These are phyloP conservation scores for Scheffersomyces cryptocercus DNA, from an alignment of 1,139 yeast species.

Conservation along the genomic window DNA sequence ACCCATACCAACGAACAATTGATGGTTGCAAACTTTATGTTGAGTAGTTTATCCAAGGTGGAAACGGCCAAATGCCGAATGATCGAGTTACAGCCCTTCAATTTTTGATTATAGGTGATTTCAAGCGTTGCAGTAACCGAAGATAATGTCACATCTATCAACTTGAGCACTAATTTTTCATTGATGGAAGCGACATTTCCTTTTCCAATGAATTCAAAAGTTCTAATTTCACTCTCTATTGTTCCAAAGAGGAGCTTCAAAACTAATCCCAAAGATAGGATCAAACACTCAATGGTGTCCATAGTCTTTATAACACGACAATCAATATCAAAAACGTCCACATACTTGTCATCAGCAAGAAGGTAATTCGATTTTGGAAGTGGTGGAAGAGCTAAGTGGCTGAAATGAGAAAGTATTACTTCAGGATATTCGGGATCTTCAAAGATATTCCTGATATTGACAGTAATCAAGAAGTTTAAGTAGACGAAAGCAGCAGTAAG, in stretches of 20 bases:
- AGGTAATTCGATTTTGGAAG: slow-evolving; percentile 23
- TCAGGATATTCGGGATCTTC: slow-evolving; percentile 16
- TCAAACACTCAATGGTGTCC: slow-evolving; percentile 6
- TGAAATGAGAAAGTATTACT: slow-evolving; percentile 14
- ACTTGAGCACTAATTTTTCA: slow-evolving; percentile 15
- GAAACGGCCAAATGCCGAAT: slow-evolving; percentile 6
- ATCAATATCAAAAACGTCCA: slow-evolving; percentile 12
- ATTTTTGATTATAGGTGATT: slow-evolving; percentile 5
- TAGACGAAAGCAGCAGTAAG: slow-evolving; percentile 15
- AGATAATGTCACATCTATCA: slow-evolving; percentile 17
- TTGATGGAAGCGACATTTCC: slow-evolving; percentile 8
- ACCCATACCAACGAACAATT: slow-evolving; percentile 25
- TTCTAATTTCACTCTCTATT: slow-evolving; percentile 18
- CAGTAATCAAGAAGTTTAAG: slow-evolving; percentile 20
- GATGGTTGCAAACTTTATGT: slow-evolving; percentile 6
- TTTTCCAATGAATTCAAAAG: slow-evolving; percentile 13
- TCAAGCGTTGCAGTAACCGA: slow-evolving; percentile 17
- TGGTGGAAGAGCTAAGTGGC: slow-evolving; percentile 27
- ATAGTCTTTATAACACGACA: slow-evolving; percentile 2
- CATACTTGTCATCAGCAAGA: slow-evolving; percentile 7
- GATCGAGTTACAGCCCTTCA: slow-evolving; percentile 1
- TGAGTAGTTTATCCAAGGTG: slow-evolving; percentile 10
- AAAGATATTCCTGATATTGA: slow-evolving; percentile 13
- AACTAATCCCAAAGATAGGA: slow-evolving; percentile 10
- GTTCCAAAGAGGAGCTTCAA: slow-evolving; percentile 9